phyloP scores from a whole-genome alignment of 1,139 yeast species.

The Taphrina betulina region DNA sequence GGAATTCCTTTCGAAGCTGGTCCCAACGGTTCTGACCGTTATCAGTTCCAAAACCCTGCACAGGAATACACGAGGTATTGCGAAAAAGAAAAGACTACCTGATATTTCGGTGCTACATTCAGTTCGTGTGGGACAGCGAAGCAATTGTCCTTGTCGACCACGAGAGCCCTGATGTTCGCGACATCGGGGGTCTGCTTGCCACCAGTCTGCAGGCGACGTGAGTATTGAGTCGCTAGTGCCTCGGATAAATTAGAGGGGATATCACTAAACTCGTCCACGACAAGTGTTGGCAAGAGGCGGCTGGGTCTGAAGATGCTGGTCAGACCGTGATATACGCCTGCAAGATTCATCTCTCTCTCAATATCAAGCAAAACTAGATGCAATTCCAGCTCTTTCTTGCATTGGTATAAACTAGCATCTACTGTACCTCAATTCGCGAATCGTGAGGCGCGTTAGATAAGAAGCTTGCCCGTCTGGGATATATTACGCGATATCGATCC shows the following conservation, averaged over 20 bases:
- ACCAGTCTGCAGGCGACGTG: too few species aligned
- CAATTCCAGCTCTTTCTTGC: too few species aligned
- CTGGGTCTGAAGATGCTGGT: constrained; percentile 10
- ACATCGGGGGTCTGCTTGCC: background rate
- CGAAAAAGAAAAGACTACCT: too few species aligned
- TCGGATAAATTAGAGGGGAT: constrained; percentile 3
- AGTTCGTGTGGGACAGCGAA: constrained; percentile 82
- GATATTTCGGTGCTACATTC: constrained; percentile 76
- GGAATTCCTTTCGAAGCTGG: constrained; percentile 55
- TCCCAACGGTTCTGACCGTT: constrained; percentile 61
- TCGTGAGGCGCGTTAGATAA: too few species aligned
- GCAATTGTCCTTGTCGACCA: constrained; percentile 92
- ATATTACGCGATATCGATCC: too few species aligned
- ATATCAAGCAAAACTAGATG: too few species aligned
- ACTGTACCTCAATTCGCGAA: too few species aligned
- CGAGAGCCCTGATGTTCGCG: constrained; percentile 68
- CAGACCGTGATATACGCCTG: constrained; percentile 44
- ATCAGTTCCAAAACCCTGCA: too few species aligned
- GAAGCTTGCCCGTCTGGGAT: too few species aligned
- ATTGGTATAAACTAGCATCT: too few species aligned
- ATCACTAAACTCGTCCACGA: constrained; percentile 9
- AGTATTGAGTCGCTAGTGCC: too few species aligned
- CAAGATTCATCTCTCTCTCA: constrained; percentile 61
- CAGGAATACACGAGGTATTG: too few species aligned
- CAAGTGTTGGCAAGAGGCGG: constrained; percentile 13